Evolutionary conservation across 768 basidiomycete genomes (phyloP).

Genomic region (Piloderma croceum): DNA sequence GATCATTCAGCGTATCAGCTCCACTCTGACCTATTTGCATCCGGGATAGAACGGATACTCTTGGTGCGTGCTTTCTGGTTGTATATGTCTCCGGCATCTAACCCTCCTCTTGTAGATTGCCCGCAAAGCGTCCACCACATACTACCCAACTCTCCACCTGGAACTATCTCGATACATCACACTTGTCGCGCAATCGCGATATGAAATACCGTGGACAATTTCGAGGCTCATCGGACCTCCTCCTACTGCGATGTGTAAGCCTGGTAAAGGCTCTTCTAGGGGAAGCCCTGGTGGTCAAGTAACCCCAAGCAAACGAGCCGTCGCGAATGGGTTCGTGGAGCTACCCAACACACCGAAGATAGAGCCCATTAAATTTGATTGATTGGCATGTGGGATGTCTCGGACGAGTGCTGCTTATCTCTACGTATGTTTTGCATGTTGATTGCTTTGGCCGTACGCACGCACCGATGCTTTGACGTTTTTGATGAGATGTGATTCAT

Average conservation of each 20-base stretch:
- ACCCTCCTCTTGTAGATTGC: conserved; percentile 54
- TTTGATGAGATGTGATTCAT: too few species aligned
- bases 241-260: conserved; percentile 56
- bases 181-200: conserved; percentile 57
- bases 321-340: conserved; percentile 20
- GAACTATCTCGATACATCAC: conserved; percentile 87
- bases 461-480: too few species aligned
- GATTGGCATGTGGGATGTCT: too few species aligned
- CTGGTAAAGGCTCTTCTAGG: conserved; percentile 2
- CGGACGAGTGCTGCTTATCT: too few species aligned
- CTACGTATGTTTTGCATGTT: too few species aligned
- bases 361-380: conserved; percentile 41
- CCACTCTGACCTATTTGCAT: conserved; percentile 83
- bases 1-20: conserved; percentile 76
- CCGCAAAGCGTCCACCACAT: conserved; percentile 89
- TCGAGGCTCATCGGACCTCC: conserved; percentile 76
- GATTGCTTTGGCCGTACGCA: too few species aligned
- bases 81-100: conserved; percentile 1
- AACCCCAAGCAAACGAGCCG: conserved; percentile 11
- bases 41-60: conserved; percentile 87
- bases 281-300: conserved; percentile 7
- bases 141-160: conserved; percentile 92
- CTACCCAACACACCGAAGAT: conserved; percentile 32
- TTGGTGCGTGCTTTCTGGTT: conserved; percentile 47
- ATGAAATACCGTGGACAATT: conserved; percentile 77